Conservation (phyloP, 2,329 filamentous ascomycete genomes). For the Bipolaris victoriae region DNA sequence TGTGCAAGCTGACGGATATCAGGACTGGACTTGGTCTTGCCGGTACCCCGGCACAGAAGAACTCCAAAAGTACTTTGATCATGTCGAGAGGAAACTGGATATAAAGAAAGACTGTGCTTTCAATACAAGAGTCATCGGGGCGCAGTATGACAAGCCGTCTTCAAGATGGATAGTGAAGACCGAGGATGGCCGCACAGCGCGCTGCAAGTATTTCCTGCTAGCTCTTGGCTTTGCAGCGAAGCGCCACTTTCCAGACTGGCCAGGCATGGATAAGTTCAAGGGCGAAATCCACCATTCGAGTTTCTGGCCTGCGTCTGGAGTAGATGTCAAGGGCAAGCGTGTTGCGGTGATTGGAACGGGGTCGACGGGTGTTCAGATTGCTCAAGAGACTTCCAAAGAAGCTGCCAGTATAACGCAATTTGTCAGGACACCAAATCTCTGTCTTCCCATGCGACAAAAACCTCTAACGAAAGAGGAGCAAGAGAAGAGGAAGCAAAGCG, state of each 20-base stretch:
- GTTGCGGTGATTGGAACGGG: constrained; percentile 70
- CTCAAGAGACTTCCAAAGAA: constrained; percentile 64
- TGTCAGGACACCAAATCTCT: constrained; percentile 71
- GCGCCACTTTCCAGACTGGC: constrained; percentile 66
- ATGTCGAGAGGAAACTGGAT: constrained; percentile 61
- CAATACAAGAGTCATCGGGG: constrained; percentile 61
- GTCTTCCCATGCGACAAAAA: constrained; percentile 65
- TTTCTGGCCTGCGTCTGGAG: constrained; percentile 64
- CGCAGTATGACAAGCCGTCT: constrained; percentile 57
- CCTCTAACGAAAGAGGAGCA: constrained; percentile 60
- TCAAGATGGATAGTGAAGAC: constrained; percentile 61
- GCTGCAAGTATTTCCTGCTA: constrained; percentile 59
- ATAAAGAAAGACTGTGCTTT: constrained; percentile 65
- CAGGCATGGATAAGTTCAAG: constrained; percentile 65
- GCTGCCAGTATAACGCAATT: constrained; percentile 64
- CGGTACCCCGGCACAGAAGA: constrained; percentile 61
- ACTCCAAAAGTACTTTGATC: constrained; percentile 64
- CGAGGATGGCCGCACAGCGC: constrained; percentile 58
- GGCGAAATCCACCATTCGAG: constrained; percentile 66
- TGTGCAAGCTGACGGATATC: background rate
- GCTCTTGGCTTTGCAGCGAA: constrained; percentile 65
- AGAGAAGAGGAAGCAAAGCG: constrained; percentile 48
- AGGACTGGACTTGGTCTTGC: constrained; percentile 64
- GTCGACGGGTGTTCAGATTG: constrained; percentile 68
- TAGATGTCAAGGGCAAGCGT: constrained; percentile 64